A percentile compares a stretch with the other conserved stretches of the same genome.
Evolutionary conservation across 140 eudicot genomes (phyloP).

Genomic region (Senecio squalidus): DNA sequence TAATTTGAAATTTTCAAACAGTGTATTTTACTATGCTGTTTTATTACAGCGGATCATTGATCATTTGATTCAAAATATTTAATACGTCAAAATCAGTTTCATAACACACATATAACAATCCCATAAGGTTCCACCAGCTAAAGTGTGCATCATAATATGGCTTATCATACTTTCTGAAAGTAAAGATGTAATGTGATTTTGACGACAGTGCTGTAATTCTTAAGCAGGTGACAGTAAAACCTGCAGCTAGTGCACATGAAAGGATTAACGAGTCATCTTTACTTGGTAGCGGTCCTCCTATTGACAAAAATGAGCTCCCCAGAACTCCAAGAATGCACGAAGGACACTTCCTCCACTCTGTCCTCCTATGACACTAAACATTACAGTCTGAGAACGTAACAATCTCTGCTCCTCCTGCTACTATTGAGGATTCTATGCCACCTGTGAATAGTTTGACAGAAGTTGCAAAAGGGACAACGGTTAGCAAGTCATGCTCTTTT

Average conservation of each 20-base stretch:
- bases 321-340: neutral
- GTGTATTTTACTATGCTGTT: too few species aligned
- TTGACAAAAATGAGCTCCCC: neutral
- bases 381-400: too few species aligned
- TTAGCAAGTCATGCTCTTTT: slow-evolving; percentile 25
- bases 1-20: too few species aligned
- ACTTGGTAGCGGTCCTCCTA: too few species aligned
- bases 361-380: too few species aligned
- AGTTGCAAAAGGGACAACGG: slow-evolving; percentile 3
- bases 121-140: too few species aligned
- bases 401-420: slow-evolving; percentile 19
- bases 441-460: neutral
- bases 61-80: too few species aligned
- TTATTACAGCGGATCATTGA: too few species aligned
- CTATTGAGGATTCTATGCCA: slow-evolving; percentile 2
- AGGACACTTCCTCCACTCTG: neutral
- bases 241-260: slow-evolving; percentile 40
- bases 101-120: neutral
- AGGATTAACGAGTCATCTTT: slow-evolving; percentile 29
- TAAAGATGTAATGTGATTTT: neutral
- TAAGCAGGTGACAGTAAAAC: slow-evolving; percentile 57
- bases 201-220: slow-evolving; percentile 7
- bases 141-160: too few species aligned
- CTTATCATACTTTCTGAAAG: too few species aligned
- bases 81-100: too few species aligned